These are phyloP conservation scores for Leucaena leucocephala DNA, from an alignment of 306 rosid genomes.

Conservation along the genomic window DNA sequence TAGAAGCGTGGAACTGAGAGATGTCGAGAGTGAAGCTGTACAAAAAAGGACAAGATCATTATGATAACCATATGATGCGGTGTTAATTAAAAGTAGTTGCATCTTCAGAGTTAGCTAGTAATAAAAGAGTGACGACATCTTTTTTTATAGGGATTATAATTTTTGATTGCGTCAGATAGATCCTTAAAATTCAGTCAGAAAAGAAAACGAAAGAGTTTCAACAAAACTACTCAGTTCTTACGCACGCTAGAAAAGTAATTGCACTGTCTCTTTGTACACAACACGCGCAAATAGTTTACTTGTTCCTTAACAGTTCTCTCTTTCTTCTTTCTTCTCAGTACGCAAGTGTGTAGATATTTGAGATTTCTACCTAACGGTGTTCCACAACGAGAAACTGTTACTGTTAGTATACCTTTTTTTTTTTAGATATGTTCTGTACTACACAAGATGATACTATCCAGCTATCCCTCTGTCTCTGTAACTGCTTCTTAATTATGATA, in stretches of 20 bases:
- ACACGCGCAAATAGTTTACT: conserved; percentile 28
- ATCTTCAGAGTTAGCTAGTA: neutral
- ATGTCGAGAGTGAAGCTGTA: conserved; percentile 38
- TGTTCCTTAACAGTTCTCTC: conserved; percentile 18
- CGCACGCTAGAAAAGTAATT: neutral
- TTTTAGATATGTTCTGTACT: conserved; percentile 40
- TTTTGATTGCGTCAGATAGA: neutral
- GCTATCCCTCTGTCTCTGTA: neutral
- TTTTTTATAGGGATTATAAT: neutral
- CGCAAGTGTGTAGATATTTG: neutral
- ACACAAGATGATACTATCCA: conserved; percentile 23
- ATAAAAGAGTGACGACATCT: neutral
- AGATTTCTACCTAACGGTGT: conserved; percentile 19
- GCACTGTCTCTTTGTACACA: conserved; percentile 43
- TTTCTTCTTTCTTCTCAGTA: neutral
- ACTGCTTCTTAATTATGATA: conserved; percentile 5
- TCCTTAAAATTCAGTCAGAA: neutral
- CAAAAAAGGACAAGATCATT: conserved; percentile 40
- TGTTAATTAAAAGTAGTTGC: conserved; percentile 33
- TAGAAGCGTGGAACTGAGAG: conserved; percentile 37
- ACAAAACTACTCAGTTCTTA: neutral
- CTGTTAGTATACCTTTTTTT: neutral
- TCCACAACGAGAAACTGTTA: conserved; percentile 14
- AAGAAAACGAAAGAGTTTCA: neutral
- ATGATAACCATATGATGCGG: conserved; percentile 29